Percentiles rank a stretch among this genome's conserved stretches.
phyloP scores from a whole-genome alignment of 2,329 filamentous ascomycete species.

The Monosporascus sp. region DNA sequence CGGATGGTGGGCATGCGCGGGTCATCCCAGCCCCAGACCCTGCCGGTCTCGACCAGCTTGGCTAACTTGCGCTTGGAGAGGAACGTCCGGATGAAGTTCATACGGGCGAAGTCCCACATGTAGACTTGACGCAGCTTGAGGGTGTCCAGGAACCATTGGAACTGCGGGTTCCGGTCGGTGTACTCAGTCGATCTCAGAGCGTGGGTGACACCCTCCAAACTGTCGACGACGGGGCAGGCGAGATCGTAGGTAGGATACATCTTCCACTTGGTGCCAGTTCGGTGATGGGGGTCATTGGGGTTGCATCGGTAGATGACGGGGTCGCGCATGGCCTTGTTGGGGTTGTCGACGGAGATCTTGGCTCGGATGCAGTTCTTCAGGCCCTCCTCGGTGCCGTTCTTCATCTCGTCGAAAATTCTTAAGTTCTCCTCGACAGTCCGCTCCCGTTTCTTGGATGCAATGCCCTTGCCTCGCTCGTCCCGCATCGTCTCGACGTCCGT shows the following conservation, averaged over 20 bases:
- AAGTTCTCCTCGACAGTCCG: slow-evolving; percentile 77
- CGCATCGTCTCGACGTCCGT: slow-evolving; percentile 87
- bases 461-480: slow-evolving; percentile 75
- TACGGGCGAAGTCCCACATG: slow-evolving; percentile 79
- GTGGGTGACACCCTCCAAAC: slow-evolving; percentile 76
- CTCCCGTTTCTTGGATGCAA: slow-evolving; percentile 76
- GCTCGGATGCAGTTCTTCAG: slow-evolving; percentile 86
- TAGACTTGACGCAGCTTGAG: slow-evolving; percentile 70
- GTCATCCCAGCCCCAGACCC: slow-evolving; percentile 81
- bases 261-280: slow-evolving; percentile 75
- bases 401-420: slow-evolving; percentile 89
- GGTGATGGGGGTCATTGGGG: slow-evolving; percentile 60
- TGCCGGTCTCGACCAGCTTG: slow-evolving; percentile 71
- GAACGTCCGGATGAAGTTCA: slow-evolving; percentile 80
- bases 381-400: slow-evolving; percentile 73
- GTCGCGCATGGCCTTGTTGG: slow-evolving; percentile 93
- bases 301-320: slow-evolving; percentile 98
- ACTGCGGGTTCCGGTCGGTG: slow-evolving; percentile 80
- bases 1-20: slow-evolving; percentile 82
- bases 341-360: slow-evolving; percentile 85
- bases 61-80: slow-evolving; percentile 83
- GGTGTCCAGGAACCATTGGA: slow-evolving; percentile 77
- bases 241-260: slow-evolving; percentile 87
- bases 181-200: slow-evolving; percentile 82
- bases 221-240: slow-evolving; percentile 76